phyloP scores from a whole-genome alignment of 1,284 basidiomycete species.

The Leccinum variabile region DNA sequence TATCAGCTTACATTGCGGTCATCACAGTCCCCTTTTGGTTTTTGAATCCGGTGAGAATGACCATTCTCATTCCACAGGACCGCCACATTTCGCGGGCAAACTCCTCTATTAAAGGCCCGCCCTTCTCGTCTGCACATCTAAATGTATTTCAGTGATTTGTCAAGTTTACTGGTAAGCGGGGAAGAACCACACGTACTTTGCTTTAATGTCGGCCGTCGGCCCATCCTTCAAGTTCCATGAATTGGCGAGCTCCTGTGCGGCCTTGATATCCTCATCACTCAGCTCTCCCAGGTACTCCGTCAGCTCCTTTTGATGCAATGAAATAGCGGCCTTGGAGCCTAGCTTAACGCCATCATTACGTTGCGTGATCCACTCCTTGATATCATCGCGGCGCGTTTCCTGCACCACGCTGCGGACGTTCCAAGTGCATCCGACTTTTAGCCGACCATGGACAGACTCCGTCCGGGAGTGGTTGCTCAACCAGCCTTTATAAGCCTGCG shows the following conservation, averaged over 20 bases:
- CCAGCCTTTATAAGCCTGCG: background rate
- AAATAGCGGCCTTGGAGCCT: background rate
- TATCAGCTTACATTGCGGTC: background rate
- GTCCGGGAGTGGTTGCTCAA: background rate
- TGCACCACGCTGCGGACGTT: background rate
- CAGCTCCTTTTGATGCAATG: background rate
- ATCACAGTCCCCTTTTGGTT: background rate
- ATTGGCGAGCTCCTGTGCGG: background rate
- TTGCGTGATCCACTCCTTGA: background rate
- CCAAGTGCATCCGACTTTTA: background rate
- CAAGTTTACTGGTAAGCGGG: background rate
- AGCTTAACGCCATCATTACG: background rate
- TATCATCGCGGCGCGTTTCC: background rate
- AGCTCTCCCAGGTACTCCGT: background rate
- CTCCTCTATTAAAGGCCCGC: background rate
- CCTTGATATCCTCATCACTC: background rate
- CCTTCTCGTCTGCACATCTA: background rate
- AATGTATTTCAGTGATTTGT: background rate
- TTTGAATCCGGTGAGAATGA: background rate
- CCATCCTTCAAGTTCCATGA: background rate
- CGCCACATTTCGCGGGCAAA: background rate
- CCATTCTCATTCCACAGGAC: background rate
- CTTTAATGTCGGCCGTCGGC: background rate
- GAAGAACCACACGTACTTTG: background rate
- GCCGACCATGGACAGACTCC: background rate